These are phyloP conservation scores for Diaporthe citriasiana DNA, from an alignment of 2,329 filamentous ascomycete genomes.

Conservation along the genomic window DNA sequence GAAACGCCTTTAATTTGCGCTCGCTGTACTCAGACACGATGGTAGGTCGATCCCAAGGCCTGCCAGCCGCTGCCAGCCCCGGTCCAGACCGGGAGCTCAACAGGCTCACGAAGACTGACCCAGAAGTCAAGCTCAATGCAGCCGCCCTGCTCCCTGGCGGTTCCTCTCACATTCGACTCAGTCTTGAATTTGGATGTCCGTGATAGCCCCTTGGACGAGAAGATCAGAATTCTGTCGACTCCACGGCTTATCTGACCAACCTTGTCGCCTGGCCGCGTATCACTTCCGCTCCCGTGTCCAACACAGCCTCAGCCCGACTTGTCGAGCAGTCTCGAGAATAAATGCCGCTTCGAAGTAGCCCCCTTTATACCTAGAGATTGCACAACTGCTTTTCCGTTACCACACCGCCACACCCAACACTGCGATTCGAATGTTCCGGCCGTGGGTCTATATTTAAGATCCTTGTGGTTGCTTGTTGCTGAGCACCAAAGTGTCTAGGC, in stretches of 20 bases:
- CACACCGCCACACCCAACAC: conserved; percentile 6
- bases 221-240: conserved; percentile 24
- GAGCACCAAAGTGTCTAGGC: neutral
- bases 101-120: neutral
- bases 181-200: conserved; percentile 22
- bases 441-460: neutral
- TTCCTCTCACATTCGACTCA: neutral
- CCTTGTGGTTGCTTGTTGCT: neutral
- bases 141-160: neutral
- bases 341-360: neutral
- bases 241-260: conserved; percentile 11
- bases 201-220: neutral
- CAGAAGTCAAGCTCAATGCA: conserved; percentile 14
- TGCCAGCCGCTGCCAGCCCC: neutral
- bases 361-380: conserved; percentile 21
- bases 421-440: neutral
- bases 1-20: conserved; percentile 32
- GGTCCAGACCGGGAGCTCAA: neutral
- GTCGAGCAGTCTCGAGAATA: neutral
- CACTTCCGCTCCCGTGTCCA: neutral
- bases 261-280: conserved; percentile 8
- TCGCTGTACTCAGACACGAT: neutral
- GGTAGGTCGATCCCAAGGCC: conserved; percentile 1
- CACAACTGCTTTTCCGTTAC: neutral
- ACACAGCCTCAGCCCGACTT: conserved; percentile 7